phyloP scores from a whole-genome alignment of 2,329 filamentous ascomycete species.

The Exophiala calicioides region DNA sequence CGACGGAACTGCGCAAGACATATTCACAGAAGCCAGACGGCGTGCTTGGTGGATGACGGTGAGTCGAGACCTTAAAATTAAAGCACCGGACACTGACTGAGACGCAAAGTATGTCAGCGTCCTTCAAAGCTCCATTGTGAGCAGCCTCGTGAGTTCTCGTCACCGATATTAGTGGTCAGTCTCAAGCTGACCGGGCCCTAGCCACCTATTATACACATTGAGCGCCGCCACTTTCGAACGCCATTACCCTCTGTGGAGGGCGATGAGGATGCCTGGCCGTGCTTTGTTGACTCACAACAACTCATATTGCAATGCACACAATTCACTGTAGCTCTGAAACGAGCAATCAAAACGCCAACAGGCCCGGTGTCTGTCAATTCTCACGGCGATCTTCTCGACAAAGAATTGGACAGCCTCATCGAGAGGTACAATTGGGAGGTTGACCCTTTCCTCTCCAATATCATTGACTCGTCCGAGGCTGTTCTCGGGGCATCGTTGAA shows the following conservation, averaged over 20 bases:
- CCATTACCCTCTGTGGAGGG: neutral
- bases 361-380: neutral
- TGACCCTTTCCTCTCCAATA: neutral
- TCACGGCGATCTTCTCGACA: neutral
- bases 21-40: constrained; percentile 12
- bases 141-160: constrained; percentile 3
- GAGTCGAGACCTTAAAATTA: neutral
- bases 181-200: too few species aligned
- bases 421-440: neutral
- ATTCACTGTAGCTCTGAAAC: constrained; percentile 13
- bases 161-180: too few species aligned
- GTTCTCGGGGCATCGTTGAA: constrained; percentile 9
- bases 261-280: constrained; percentile 12
- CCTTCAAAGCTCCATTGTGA: constrained; percentile 12
- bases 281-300: constrained; percentile 15
- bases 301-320: constrained; percentile 13
- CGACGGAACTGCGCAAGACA: too few species aligned
- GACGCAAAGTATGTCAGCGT: constrained; percentile 3
- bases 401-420: neutral
- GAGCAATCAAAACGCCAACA: constrained; percentile 7
- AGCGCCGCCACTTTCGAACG: constrained; percentile 8
- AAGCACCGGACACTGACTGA: neutral
- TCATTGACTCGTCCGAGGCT: neutral
- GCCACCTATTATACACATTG: constrained; percentile 14
- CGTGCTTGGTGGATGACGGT: constrained; percentile 20